A percentile compares a stretch with the other conserved stretches of the same genome.
phyloP scores from a whole-genome alignment of 1,284 basidiomycete genomes.

The Trametes versicolor region DNA sequence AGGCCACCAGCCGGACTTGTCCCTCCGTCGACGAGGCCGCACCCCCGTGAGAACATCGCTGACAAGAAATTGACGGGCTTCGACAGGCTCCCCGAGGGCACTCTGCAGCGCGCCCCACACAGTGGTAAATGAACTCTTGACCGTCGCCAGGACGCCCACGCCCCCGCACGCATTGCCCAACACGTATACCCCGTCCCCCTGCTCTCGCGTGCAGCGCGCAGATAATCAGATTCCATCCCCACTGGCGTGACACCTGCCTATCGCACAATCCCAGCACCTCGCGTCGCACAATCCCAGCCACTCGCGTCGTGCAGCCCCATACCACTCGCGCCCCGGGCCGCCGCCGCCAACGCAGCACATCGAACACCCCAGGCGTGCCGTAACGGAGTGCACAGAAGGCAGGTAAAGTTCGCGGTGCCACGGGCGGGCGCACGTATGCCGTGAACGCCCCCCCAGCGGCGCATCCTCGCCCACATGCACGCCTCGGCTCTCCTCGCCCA shows the following conservation, averaged over 20 bases:
- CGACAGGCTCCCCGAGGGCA: neutral
- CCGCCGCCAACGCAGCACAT: neutral
- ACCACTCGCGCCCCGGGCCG: neutral
- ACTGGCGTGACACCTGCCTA: neutral
- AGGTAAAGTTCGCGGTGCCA: neutral
- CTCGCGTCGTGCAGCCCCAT: constrained; percentile 1
- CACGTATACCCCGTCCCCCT: neutral
- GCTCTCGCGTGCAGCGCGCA: neutral
- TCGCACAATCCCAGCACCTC: neutral
- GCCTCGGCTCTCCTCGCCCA: neutral
- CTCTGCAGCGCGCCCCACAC: neutral
- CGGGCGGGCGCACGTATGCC: constrained; percentile 1
- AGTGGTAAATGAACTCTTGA: neutral
- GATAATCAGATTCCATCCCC: constrained; percentile 11
- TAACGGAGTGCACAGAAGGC: neutral
- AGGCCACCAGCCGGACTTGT: too few relatives aligned
- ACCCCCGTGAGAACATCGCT: constrained; percentile 1
- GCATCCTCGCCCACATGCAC: constrained; percentile 15
- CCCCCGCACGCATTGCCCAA: constrained; percentile 3
- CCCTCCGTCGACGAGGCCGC: neutral
- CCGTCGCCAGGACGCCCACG: neutral
- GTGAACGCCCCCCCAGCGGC: constrained; percentile 8
- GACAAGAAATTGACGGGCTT: constrained; percentile 6
- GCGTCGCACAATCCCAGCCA: neutral
- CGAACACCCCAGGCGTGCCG: neutral